Evolutionary conservation across 148 eudicot genomes (phyloP), one percentile per base, ranked within the genome.

Genomic region (Nyssa sinensis): DNA sequence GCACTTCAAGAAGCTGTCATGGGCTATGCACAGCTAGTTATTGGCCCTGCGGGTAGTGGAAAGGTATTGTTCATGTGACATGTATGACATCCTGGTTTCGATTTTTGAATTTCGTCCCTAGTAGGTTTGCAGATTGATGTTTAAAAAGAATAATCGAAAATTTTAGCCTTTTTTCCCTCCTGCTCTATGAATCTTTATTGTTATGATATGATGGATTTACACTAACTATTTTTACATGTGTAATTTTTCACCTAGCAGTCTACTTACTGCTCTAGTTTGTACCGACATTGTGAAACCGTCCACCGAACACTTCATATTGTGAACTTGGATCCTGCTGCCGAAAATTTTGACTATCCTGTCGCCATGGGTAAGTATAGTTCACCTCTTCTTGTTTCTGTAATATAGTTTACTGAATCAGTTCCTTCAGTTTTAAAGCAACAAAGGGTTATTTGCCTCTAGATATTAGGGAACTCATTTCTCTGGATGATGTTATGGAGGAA

Each of bases 401-500:
- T 21, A n/a, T 49, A n/a, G 28, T 64, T 32, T 28, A 23, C 60
- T 29, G 33, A 23, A 44, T 44, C 35, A n/a, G 31, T 27, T 61
- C n/a, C n/a, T 24, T 62, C 34, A 47, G 21, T 49, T 47, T 67
- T 23, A 28, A 47, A 60, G 29, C 67, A 12, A 35, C 30, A 30
- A 64, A 31, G n/a, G 51, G 0, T 21, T 70, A 39, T 68, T 4
- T 30, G 41, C 30, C 66, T 60, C 33, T 74, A 87, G 90, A 95
- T 85, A 95, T 95, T 68, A 76, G 93, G 70, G 97, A 93, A 69
- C 89, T 91, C 70, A 84, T 92, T 47, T 89, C 87, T 51, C 77
- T 93, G 84, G 99, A 95, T 65, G 98, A 95, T 89, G 99, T 89
- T 67, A 93, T 93, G 97, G 98, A 92, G 63, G 98, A 92, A 66